Percentiles rank a stretch among this genome's conserved stretches.
phyloP scores from a whole-genome alignment of 305 asterid species.

The Fraxinus dipetala region DNA sequence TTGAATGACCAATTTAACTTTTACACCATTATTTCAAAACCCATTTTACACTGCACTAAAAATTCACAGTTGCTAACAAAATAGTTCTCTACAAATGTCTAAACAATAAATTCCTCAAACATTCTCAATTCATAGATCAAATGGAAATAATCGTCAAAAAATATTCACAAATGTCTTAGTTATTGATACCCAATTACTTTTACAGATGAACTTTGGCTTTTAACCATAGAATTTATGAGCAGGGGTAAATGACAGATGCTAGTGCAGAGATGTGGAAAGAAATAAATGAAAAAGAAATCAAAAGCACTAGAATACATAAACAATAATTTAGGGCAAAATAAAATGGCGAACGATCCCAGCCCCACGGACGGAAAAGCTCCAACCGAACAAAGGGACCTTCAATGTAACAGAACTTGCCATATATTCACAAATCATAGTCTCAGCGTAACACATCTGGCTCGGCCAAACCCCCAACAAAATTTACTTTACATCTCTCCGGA shows the following conservation, averaged over 20 bases:
- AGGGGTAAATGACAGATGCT: neutral
- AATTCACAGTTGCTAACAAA: neutral
- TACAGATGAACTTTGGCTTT: neutral
- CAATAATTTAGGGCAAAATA: neutral
- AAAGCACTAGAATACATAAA: neutral
- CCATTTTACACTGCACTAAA: neutral
- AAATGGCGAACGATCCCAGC: neutral
- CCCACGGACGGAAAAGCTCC: neutral
- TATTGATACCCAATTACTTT: neutral
- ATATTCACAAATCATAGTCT: slow-evolving; percentile 2
- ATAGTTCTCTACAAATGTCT: neutral
- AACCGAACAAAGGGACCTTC: neutral
- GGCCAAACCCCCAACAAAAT: slow-evolving; percentile 37
- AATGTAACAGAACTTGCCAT: neutral
- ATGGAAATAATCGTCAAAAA: neutral
- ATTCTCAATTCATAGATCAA: neutral
- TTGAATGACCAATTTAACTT: neutral
- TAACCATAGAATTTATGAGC: neutral
- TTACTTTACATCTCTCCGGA: slow-evolving; percentile 42
- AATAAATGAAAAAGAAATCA: neutral
- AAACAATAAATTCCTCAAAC: neutral
- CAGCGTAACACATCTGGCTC: slow-evolving; percentile 39
- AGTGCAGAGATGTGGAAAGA: neutral
- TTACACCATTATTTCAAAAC: neutral
- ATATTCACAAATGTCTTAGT: neutral